Evolutionary conservation across 441 rosid species (phyloP), one percentile per base, ranked within the genome.

Genomic region (Theobroma grandiflorum): DNA sequence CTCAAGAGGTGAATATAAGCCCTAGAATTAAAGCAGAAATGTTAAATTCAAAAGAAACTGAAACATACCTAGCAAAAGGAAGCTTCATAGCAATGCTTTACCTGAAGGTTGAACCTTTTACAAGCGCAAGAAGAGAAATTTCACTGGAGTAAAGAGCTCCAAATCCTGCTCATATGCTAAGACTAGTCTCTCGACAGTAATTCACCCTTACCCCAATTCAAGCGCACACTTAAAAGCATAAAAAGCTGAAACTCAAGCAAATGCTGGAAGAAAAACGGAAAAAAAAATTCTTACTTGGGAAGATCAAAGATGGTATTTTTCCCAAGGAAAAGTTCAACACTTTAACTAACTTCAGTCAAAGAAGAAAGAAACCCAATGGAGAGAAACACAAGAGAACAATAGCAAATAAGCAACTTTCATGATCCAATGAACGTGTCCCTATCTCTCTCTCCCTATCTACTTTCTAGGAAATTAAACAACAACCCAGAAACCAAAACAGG

Each of bases 381-480:
- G 65, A 66, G 47, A 52, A 55, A 40, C 65, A 82, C 77, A 52
- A 79, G 53, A 38, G 20, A 79, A 50, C 52, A 75, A 65, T 77
- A 73, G 77, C 8, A 57, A 81, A 65, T 64, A 76, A 81, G 64
- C 49, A 22, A 74, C 82, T 80, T 75, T 35, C 75, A 80, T 63
- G 88, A 83, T 80, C 70, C 83, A 80, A 87, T 74, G 75, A 20
- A 50, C 62, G 70, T 80, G 84, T 67, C 79, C 59, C 16, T 35
- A 12, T 42, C 59, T 62, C 59, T 35, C 49, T 47, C 33, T 64
- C 45, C 50, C 16, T 42, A 12, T 42, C 15, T 22, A 78, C 57
- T 35, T 73, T 52, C 78, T 6, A 52, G 66, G 50, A 82, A 74
- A 76, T 40, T 35, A 43, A 43, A 68, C 72, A 73, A 66, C 71